Evolutionary conservation across 2,329 filamentous ascomycete species (phyloP).

Genomic region (Claviceps arundinis): DNA sequence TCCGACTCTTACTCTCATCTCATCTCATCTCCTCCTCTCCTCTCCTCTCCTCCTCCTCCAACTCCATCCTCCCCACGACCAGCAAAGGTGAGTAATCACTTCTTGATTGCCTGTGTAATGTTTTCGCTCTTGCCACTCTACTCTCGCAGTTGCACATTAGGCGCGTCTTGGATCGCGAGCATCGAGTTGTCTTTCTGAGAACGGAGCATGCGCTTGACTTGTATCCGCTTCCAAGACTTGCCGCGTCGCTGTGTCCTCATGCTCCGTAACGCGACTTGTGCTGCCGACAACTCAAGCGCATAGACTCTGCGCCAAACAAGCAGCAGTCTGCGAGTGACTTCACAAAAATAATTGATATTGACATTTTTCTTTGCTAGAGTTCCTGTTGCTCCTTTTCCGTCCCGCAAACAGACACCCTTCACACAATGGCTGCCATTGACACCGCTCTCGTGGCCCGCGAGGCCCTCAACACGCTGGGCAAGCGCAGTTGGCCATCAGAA

Average conservation of each 20-base stretch:
- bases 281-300: background rate
- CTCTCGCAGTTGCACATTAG: too few species aligned
- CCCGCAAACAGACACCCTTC: background rate
- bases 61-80: slow-evolving; percentile 7
- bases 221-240: too few species aligned
- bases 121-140: too few species aligned
- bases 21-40: too few species aligned
- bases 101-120: background rate
- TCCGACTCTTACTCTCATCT: background rate
- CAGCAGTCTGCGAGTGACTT: background rate
- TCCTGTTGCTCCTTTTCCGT: background rate
- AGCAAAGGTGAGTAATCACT: slow-evolving; percentile 7
- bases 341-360: background rate
- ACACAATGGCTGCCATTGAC: slow-evolving; percentile 28
- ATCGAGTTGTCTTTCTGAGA: too few species aligned
- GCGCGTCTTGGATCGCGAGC: too few species aligned
- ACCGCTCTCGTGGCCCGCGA: slow-evolving; percentile 23
- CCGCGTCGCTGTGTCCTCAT: background rate
- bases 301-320: background rate
- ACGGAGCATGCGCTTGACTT: too few species aligned
- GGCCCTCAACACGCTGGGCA: slow-evolving; percentile 18
- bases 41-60: slow-evolving; percentile 5
- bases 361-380: background rate
- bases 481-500: slow-evolving; percentile 28
- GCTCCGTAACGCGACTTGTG: background rate